Percentiles rank a stretch among this genome's conserved stretches.
Evolutionary conservation across 768 basidiomycete species (phyloP).

Genomic region (Termitomyces bulborhizus): DNA sequence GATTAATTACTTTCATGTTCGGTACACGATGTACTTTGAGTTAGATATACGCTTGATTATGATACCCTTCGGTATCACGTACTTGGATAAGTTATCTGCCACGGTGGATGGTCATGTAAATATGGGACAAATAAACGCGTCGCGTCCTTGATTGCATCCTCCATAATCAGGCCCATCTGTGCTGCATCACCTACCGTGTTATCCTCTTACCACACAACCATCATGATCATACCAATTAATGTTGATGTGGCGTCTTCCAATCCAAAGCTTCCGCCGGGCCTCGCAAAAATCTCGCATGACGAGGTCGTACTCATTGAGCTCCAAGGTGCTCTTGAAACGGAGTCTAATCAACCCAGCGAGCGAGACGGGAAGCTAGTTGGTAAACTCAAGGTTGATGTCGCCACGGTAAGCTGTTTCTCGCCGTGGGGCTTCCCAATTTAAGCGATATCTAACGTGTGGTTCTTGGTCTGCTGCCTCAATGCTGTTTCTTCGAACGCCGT

Average conservation of each 20-base stretch:
- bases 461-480: not conserved
- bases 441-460: not conserved
- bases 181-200: too few species aligned
- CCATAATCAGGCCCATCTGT: too few species aligned
- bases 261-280: conserved; percentile 51
- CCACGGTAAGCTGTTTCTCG: conserved; percentile 33
- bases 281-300: conserved; percentile 71
- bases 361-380: conserved; percentile 73
- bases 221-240: conserved; percentile 66
- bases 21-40: not conserved
- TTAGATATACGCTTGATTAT: not conserved
- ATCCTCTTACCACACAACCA: not conserved
- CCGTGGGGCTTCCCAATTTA: not conserved
- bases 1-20: not conserved
- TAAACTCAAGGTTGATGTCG: conserved; percentile 58
- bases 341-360: conserved; percentile 41
- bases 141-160: conserved; percentile 5
- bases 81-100: not conserved
- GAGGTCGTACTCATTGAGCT: conserved; percentile 83
- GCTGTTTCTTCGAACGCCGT: not conserved
- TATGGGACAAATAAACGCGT: conserved; percentile 9
- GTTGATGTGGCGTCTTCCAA: conserved; percentile 35
- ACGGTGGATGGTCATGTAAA: not conserved
- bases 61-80: too few species aligned
- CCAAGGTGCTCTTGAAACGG: conserved; percentile 77